Evolutionary conservation across 1,139 yeast genomes (phyloP).

Genomic region (Kodamaea suecica): DNA sequence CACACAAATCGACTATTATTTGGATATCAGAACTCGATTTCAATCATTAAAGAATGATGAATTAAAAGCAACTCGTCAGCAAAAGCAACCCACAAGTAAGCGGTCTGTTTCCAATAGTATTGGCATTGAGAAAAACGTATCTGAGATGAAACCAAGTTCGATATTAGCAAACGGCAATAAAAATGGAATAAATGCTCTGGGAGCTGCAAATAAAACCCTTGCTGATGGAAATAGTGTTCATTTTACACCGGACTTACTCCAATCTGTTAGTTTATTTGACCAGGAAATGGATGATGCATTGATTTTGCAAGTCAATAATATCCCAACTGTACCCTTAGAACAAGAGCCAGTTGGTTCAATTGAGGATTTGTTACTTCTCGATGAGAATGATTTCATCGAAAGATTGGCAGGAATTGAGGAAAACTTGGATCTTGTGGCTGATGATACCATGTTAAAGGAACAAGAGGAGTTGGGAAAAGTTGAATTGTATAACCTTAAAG

Average conservation of each 20-base stretch:
- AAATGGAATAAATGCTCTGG: too few relatives aligned
- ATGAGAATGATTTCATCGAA: conserved; percentile 2
- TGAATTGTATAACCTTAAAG: conserved; percentile 12
- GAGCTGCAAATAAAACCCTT: not conserved
- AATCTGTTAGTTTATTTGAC: conserved; percentile 15
- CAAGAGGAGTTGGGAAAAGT: conserved; percentile 15
- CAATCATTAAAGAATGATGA: conserved; percentile 16
- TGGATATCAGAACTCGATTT: conserved; percentile 28
- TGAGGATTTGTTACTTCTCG: conserved; percentile 5
- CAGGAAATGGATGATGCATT: conserved; percentile 13
- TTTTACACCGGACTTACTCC: not conserved
- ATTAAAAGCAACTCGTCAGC: conserved; percentile 13
- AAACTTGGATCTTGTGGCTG: conserved; percentile 11
- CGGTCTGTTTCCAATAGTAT: conserved; percentile 1
- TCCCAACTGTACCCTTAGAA: conserved; percentile 1
- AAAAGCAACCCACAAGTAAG: conserved; percentile 3
- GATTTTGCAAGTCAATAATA: conserved; percentile 5
- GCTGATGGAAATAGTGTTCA: not conserved
- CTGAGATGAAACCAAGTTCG: conserved; percentile 10
- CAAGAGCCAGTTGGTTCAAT: not conserved
- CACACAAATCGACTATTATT: conserved; percentile 35
- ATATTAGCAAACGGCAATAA: too few relatives aligned
- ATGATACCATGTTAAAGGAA: conserved; percentile 7
- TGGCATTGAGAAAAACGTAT: conserved; percentile 6
- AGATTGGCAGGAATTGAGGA: conserved; percentile 8